Evolutionary conservation across 352 stramenopile species (phyloP).

Genomic region (Globisporangium splendens): DNA sequence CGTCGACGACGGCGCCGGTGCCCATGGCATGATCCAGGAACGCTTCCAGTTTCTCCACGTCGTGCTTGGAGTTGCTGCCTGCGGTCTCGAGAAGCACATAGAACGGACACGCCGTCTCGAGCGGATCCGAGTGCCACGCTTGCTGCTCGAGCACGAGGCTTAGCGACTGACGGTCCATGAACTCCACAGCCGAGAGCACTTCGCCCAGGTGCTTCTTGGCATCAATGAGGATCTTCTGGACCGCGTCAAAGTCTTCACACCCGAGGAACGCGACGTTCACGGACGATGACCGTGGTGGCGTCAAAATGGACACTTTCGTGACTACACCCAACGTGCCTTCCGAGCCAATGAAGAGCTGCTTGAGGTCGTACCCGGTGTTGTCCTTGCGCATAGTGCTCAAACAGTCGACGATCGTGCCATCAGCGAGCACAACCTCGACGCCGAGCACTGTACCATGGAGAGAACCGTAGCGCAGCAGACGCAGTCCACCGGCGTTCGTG

Average conservation of each 20-base stretch:
- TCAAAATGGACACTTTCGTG: constrained; percentile 86
- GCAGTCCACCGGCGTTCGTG: constrained; percentile 95
- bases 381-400: constrained; percentile 94
- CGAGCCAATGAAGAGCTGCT: constrained; percentile 96
- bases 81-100: constrained; percentile 96
- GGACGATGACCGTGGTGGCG: constrained; percentile 61
- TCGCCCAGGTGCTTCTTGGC: constrained; percentile 90
- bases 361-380: constrained; percentile 97
- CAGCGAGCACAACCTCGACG: constrained; percentile 92
- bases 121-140: constrained; percentile 62
- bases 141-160: constrained; percentile 82
- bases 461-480: constrained; percentile 92
- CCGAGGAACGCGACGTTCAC: constrained; percentile 90
- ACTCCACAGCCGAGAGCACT: constrained; percentile 95
- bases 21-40: constrained; percentile 80
- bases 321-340: constrained; percentile 96
- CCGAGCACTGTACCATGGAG: constrained; percentile 94
- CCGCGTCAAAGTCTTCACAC: constrained; percentile 85
- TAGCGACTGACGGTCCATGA: constrained; percentile 91
- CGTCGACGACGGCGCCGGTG: constrained; percentile 80
- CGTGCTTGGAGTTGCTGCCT: constrained; percentile 88
- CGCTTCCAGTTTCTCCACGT: constrained; percentile 90
- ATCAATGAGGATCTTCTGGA: constrained; percentile 74
- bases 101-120: constrained; percentile 66
- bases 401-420: constrained; percentile 91